Evolutionary conservation across 108 stramenopile genomes (phyloP).

Genomic region (Cylindrotheca fusiformis): DNA sequence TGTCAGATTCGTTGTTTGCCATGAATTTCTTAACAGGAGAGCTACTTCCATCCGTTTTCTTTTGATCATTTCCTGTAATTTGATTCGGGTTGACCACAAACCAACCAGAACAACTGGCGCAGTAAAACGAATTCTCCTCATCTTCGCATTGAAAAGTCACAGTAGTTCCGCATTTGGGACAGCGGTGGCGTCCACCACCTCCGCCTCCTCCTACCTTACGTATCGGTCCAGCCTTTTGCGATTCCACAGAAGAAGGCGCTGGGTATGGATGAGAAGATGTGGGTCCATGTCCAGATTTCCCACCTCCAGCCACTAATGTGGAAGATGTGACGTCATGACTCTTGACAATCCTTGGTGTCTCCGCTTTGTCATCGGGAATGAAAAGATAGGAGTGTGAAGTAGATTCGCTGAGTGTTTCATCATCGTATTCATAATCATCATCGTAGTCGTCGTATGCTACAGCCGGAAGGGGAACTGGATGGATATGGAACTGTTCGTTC

Average conservation of each 20-base stretch:
- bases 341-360: not conserved
- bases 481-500: not conserved
- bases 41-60: slow-evolving; percentile 8
- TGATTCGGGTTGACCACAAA: slow-evolving; percentile 42
- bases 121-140: slow-evolving; percentile 79
- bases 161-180: slow-evolving; percentile 73
- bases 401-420: not conserved
- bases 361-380: not conserved
- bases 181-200: slow-evolving; percentile 41
- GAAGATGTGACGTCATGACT: not conserved
- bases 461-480: slow-evolving; percentile 20
- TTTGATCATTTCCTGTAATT: slow-evolving; percentile 2
- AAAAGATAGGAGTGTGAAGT: not conserved
- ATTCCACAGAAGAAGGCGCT: slow-evolving; percentile 20
- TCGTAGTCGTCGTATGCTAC: slow-evolving; percentile 30
- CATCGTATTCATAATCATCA: slow-evolving; percentile 13
- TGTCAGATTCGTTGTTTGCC: slow-evolving; percentile 12
- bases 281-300: slow-evolving; percentile 3
- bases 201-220: slow-evolving; percentile 37
- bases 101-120: slow-evolving; percentile 86
- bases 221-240: slow-evolving; percentile 9
- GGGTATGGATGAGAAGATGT: slow-evolving; percentile 13
- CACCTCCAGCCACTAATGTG: slow-evolving; percentile 4
- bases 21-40: slow-evolving; percentile 14
- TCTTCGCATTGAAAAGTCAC: slow-evolving; percentile 68